phyloP scores from a whole-genome alignment of 139 green algal species.

The Astrephomene gubernaculifera region DNA sequence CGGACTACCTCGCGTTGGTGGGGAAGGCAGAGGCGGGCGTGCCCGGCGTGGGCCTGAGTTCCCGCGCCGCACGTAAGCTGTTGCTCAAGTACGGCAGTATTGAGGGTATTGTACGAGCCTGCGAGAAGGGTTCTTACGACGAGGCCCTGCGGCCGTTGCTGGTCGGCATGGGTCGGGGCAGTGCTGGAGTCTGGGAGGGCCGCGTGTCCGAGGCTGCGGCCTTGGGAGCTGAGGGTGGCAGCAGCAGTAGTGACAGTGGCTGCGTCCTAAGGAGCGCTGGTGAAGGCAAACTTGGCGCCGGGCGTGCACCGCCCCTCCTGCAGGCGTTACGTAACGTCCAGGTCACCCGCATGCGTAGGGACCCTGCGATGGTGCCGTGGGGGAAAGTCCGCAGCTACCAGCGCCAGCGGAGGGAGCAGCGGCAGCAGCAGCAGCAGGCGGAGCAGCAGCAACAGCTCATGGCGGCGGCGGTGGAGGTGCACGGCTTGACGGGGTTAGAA shows the following conservation, averaged over 20 bases:
- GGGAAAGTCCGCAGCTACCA: background rate
- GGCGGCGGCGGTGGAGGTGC: background rate
- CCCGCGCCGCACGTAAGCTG: background rate
- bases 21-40: constrained; percentile 39
- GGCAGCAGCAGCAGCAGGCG: background rate
- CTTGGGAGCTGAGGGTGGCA: no score
- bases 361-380: background rate
- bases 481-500: no score
- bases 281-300: background rate
- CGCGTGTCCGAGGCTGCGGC: background rate
- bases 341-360: background rate
- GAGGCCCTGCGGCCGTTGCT: background rate
- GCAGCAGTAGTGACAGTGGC: no score
- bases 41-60: background rate
- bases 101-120: background rate
- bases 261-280: no score
- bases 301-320: background rate
- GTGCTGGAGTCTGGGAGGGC: background rate
- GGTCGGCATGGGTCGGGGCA: no score
- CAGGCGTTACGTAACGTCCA: constrained; percentile 14
- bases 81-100: constrained; percentile 16
- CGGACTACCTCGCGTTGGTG: constrained; percentile 19
- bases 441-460: background rate
- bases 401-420: background rate
- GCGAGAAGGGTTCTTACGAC: background rate